Base-by-base conservation (phyloP, 306 rosid species). In the Cicer cuneatum region DNA sequence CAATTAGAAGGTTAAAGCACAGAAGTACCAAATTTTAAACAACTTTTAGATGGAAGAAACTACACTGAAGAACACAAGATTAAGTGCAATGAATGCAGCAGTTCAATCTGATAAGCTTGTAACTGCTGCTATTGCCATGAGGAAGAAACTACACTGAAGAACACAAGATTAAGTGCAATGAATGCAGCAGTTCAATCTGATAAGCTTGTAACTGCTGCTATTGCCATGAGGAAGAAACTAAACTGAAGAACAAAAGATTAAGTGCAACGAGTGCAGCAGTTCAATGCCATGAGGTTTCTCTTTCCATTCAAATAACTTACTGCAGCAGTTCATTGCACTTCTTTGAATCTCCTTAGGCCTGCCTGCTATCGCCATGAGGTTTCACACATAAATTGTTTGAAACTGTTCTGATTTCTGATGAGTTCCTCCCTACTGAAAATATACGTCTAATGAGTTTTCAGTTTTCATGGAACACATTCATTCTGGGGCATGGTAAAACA, bases 391-490 rank as follows among this genome's bases (percentile, higher is more conserved):
- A 1, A 6, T 16, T 15, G 75, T 84, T 57, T 74, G 97, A 91
- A 70, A 81, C 82, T 40, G 91, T 15, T 52, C 59, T 52, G 12
- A 16, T 2, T 87, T 84, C 78, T 93, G 84, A 86, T 89, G 96
- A 93, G 87, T 14, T 78, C 78, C 86, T 39, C 90, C 83, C 67
- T 78, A 33, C 18, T 93, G 91, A 92, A 91, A 68, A 87, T 91
- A 97, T 91, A 81, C 71, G 84, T 86, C 64, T 87, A 86, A 84
- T 86, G 73, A 85, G 74, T 79, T 82, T 89, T 79, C 65, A 46
- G 96, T 89, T 72, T 93, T 93, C 53, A n/a, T n/a, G n/a, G n/a
- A n/a, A n/a, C n/a, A n/a, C n/a, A 88, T 84, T 91, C 61, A 75
- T 91, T 69, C 60, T 80, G n/a, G 91, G 91, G 6, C 86, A 80